Percentiles rank a stretch among this genome's conserved stretches.
Evolutionary conservation across 345 rosid genomes (phyloP).

Genomic region (Corymbia maculata): DNA sequence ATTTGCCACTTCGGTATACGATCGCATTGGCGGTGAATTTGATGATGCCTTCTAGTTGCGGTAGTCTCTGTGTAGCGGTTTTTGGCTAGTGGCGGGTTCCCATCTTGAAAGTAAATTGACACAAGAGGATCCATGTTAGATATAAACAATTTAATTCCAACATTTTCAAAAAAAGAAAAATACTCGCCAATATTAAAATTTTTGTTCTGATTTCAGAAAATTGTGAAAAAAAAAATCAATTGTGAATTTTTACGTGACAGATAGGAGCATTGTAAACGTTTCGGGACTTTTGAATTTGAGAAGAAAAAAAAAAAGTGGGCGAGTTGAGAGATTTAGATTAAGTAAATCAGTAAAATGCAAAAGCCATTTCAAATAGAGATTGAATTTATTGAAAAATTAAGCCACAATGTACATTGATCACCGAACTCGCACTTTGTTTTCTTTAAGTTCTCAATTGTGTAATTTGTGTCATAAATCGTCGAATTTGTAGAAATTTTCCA

Average conservation of each 20-base stretch:
- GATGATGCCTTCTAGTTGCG: not conserved
- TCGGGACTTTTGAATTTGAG: not conserved
- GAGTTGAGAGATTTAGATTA: not conserved
- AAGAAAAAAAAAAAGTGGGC: not conserved
- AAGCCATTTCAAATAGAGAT: not conserved
- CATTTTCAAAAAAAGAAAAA: no score
- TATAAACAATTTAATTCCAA: not conserved
- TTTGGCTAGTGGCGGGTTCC: not conserved
- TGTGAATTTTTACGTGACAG: no score
- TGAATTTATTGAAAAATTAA: no score
- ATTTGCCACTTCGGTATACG: not conserved
- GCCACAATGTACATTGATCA: not conserved
- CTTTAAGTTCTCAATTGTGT: not conserved
- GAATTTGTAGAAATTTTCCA: not conserved
- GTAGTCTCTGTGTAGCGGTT: not conserved
- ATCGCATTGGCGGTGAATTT: not conserved
- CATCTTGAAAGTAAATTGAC: not conserved
- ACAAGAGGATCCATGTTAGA: not conserved
- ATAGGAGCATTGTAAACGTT: not conserved
- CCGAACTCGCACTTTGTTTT: not conserved
- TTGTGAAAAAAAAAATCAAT: not conserved
- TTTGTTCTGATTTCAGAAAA: no score
- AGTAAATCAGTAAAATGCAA: not conserved
- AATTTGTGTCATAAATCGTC: no score
- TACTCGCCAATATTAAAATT: not conserved